Evolutionary conservation across 352 stramenopile genomes (phyloP), one percentile per base, ranked within the genome.

Genomic region (Pythium sukuiense): DNA sequence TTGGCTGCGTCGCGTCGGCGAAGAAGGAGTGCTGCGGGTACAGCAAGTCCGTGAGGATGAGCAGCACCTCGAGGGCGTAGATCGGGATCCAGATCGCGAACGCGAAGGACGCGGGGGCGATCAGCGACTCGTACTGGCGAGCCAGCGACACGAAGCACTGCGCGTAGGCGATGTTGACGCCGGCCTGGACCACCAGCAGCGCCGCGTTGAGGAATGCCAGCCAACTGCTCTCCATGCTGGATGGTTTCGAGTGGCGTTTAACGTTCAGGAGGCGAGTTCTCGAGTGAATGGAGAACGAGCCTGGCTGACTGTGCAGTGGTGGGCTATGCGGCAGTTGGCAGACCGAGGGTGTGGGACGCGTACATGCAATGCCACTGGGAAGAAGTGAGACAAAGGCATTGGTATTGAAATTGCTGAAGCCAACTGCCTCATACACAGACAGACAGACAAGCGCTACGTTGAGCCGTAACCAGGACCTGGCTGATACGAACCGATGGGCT

Each of bases 101-200:
- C 26, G 80, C 81, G 60, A 87, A 93, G 46, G 66, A 81, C 41
- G 80, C 78, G 2, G 85, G 85, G 14, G 83, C 77, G 60, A 93
- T 90, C 12, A 92, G 71, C 49, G 85, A 90, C 65, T 93, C 83
- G 55, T 89, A 85, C 30, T 87, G 72, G n/a, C 71, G 76, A 32
- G 74, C 61, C 16, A 86, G 71, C 13, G 49, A 49, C 62, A 82
- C 76, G 46, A 93, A 79, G 30, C 55, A 71, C 43, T 84, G 81
- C 55, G 77, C 80, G 67, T 92, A 91, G 12, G 77, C 67, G 52
- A 85, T 84, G 65, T 92, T 92, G 27, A 92, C 77, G 55, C 73
- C 73, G 0, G 76, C 83, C 63, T 93, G 85, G 39, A 86, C 54
- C 32, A 76, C 63, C 30, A 92, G 80, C 46, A 93, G 67, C 59